Evolutionary conservation across 306 rosid genomes (phyloP), one percentile per base, ranked within the genome.

Genomic region (Cotoneaster glaucophyllus): DNA sequence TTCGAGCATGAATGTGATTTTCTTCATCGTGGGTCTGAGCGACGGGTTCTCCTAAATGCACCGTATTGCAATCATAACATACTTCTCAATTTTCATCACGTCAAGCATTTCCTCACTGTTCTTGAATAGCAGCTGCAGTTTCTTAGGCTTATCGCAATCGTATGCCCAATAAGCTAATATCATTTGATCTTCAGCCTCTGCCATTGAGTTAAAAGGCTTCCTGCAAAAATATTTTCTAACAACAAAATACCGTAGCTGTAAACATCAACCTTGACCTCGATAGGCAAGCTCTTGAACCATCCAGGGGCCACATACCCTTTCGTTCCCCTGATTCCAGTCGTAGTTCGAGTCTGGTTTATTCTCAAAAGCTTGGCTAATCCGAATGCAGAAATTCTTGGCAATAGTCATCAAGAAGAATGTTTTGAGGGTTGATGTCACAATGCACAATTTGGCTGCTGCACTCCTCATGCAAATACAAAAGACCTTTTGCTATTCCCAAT

Each of bases 231-330:
- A 6, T 74, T 74, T 54, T 77, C 84, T 11, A 84, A 37, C 21
- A 84, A 8, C 69, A 84, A 10, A n/a, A 77, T 67, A 13, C 85
- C 85, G 3, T 41, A 84, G 26, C 85, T 84, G 24, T 84, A 80
- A 63, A 77, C 65, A 50, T 80, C 85, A 0, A 76, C 79, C 62
- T 85, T 85, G 4, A 29, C 48, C 2, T 79, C 72, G 25, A 85
- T 44, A 3, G 79, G 68, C 43, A 48, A 5, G n/a, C n/a, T 66
- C 56, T 50, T 48, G 19, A 48, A 48, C 53, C 19, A 48, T 48
- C 17, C 53, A 15, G 53, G 53, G 21, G 19, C 53, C 19, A 48
- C 19, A 48, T 48, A 48, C 15, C 53, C 19, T 48, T 15, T 48
- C 8, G 54, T 48, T 48, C 54, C 54, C 54, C 54, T 48, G 54